Base-by-base conservation (phyloP, 768 basidiomycete species). In the Mycena latifolia region DNA sequence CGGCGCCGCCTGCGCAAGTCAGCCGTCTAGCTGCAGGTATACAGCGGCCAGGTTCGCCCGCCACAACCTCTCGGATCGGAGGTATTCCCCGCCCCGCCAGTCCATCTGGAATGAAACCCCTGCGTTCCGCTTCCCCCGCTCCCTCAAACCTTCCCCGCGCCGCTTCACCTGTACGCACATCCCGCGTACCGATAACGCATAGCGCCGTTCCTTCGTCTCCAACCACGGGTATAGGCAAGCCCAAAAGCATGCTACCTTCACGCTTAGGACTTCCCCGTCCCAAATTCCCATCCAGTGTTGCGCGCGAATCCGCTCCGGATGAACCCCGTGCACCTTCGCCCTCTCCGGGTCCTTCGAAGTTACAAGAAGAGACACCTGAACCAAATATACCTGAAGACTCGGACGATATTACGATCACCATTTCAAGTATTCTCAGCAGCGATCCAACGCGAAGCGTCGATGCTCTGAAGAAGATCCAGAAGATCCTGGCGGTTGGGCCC, bases 401-500 rank as follows among this genome's bases (percentile, higher is more conserved):
- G 10, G 88, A 89, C 61, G 91, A 89, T 66, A 91, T 95, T 61
- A 89, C 91, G 9, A 82, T 94, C 55, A 90, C 89, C 3, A 96
- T 98, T 66, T 95, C 92, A 29, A 94, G 91, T 63, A 95, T 97
- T 56, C 84, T 96, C 52, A 95, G 93, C 74, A 93, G 90, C 66
- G 95, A 98, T 80, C 87, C 94, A 0, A 80, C 86, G 24, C 86
- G 91, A 28, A 95, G 94, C 72, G 95, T 98, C 28, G 96, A 99
- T 65, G 94, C 95, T 0, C 82, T 99, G 72, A 99, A 99, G 82
- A 92, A 88, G 74, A 87, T 98, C 56, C 96, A 99, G 75, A 92
- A 90, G 74, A 92, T 94, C 66, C 84, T 99, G 25, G 86, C 91
- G 61, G 81, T 91, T 15, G 87, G 89, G 14, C 89, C 94, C 12